These are phyloP conservation scores for Rhododendron simsii DNA, from an alignment of 148 eudicot species.

Conservation along the genomic window DNA sequence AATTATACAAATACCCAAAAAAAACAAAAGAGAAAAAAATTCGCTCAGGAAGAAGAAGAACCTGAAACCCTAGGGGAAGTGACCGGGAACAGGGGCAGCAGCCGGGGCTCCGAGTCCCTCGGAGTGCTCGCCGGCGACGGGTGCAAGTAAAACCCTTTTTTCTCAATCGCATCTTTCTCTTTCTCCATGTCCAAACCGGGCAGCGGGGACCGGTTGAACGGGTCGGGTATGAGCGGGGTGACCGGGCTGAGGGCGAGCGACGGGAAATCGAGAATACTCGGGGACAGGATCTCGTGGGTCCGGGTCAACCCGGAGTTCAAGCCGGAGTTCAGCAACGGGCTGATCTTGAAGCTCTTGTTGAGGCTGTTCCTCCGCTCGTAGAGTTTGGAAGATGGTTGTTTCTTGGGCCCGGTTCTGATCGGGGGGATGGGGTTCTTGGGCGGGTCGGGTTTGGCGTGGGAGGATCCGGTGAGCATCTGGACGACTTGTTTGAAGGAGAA, in stretches of 20 bases:
- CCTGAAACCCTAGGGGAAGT: constrained; percentile 47
- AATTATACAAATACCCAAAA: neutral
- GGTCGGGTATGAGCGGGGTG: constrained; percentile 52
- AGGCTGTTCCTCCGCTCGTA: constrained; percentile 66
- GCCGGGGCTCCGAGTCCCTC: constrained; percentile 49
- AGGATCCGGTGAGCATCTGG: constrained; percentile 57
- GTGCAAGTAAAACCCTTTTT: constrained; percentile 46
- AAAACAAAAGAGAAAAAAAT: neutral
- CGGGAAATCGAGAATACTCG: constrained; percentile 71
- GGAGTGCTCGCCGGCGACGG: constrained; percentile 59
- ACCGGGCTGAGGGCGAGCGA: constrained; percentile 53
- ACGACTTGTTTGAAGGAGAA: constrained; percentile 57
- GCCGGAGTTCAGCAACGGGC: constrained; percentile 37
- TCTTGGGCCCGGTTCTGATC: constrained; percentile 29
- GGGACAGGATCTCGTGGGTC: constrained; percentile 53
- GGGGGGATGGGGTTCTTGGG: constrained; percentile 36
- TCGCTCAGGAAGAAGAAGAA: constrained; percentile 28
- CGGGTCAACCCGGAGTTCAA: constrained; percentile 27
- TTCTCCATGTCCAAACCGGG: constrained; percentile 23
- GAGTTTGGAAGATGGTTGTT: constrained; percentile 50
- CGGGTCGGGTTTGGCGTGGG: constrained; percentile 35
- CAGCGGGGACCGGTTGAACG: constrained; percentile 36
- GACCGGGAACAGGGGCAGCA: constrained; percentile 58
- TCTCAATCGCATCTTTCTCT: constrained; percentile 44
- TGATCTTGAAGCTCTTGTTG: constrained; percentile 38